Conservation (phyloP, 2,329 filamentous ascomycete species). For the Aspergillus versicolor region DNA sequence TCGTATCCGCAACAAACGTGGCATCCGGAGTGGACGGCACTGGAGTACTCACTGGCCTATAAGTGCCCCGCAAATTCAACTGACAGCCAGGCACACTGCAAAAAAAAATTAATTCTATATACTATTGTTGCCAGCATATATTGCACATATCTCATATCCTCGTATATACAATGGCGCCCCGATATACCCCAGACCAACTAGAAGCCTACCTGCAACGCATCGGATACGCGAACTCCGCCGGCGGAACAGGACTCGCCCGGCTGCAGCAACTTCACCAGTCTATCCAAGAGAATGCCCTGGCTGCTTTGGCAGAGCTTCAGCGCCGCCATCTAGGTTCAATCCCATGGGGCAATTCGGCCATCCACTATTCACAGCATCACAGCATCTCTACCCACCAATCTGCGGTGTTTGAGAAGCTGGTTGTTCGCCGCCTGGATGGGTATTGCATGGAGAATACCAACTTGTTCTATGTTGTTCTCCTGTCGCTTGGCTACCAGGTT, state of each 20-base stretch:
- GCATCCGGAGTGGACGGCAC: no score
- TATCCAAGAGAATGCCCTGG: slow-evolving; percentile 31
- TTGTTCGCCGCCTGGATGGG: slow-evolving; percentile 52
- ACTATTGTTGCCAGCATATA: background rate
- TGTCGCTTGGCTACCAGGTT: slow-evolving; percentile 52
- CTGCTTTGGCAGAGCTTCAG: slow-evolving; percentile 35
- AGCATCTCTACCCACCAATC: slow-evolving; percentile 51
- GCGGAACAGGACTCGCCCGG: slow-evolving; percentile 16
- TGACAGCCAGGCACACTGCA: background rate
- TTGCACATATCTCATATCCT: background rate
- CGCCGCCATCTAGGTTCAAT: slow-evolving; percentile 48
- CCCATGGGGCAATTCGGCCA: slow-evolving; percentile 57
- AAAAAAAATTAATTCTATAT: no score
- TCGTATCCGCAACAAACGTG: no score
- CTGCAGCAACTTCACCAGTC: slow-evolving; percentile 28
- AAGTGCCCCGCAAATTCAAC: background rate
- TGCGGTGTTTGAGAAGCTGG: slow-evolving; percentile 55
- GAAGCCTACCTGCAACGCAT: slow-evolving; percentile 37
- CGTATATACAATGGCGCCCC: slow-evolving; percentile 9
- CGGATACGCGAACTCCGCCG: slow-evolving; percentile 20
- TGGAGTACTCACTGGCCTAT: background rate
- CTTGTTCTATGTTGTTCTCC: slow-evolving; percentile 53
- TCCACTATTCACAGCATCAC: slow-evolving; percentile 55
- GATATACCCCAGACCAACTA: slow-evolving; percentile 37
- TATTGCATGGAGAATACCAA: slow-evolving; percentile 63